Evolutionary conservation across 2,329 filamentous ascomycete species (phyloP).

Genomic region (Thelonectria discophora): DNA sequence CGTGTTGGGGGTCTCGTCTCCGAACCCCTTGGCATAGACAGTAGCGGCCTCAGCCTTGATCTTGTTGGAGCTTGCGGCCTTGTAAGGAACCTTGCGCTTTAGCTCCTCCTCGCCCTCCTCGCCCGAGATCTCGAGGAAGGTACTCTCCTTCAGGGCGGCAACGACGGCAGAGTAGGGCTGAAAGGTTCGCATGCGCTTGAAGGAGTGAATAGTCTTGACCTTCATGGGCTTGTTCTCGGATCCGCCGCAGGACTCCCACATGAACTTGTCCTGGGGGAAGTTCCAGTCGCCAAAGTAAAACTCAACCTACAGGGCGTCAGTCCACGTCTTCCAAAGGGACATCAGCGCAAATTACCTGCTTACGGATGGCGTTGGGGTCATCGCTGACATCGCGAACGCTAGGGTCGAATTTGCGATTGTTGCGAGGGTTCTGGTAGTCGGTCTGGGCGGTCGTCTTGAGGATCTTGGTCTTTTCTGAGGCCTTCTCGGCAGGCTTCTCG

Average conservation of each 20-base stretch:
- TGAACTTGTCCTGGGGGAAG: slow-evolving; percentile 86
- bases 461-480: slow-evolving; percentile 45
- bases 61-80: slow-evolving; percentile 65
- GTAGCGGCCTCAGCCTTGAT: slow-evolving; percentile 75
- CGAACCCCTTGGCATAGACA: slow-evolving; percentile 95
- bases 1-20: slow-evolving; percentile 80
- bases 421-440: slow-evolving; percentile 52
- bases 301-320: slow-evolving; percentile 70
- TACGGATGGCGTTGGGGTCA: slow-evolving; percentile 82
- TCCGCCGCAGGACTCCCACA: slow-evolving; percentile 81
- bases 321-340: neutral
- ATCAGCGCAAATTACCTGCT: slow-evolving; percentile 66
- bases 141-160: slow-evolving; percentile 81
- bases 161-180: slow-evolving; percentile 86
- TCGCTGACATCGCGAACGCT: slow-evolving; percentile 73
- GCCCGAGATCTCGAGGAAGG: slow-evolving; percentile 76
- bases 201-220: slow-evolving; percentile 80
- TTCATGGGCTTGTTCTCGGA: slow-evolving; percentile 82
- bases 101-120: slow-evolving; percentile 75
- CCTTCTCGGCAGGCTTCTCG: slow-evolving; percentile 33
- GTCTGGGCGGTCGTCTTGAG: slow-evolving; percentile 57
- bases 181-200: slow-evolving; percentile 97
- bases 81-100: slow-evolving; percentile 78
- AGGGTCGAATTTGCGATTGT: slow-evolving; percentile 77
- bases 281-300: slow-evolving; percentile 97